phyloP scores from a whole-genome alignment of 345 rosid species.

The Pugionium dolabratum region DNA sequence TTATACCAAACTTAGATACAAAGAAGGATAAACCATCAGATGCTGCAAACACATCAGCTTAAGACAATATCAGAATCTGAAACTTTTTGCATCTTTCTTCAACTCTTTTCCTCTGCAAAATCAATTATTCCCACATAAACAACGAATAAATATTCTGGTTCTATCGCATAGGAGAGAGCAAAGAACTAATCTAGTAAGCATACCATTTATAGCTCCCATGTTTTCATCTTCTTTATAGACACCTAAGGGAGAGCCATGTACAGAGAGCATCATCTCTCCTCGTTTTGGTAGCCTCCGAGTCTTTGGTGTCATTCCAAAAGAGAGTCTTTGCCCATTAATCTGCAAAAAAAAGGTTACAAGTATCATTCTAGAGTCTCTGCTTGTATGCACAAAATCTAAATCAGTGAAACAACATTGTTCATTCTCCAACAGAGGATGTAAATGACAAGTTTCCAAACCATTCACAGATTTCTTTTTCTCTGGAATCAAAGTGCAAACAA shows the following conservation, averaged over 20 bases:
- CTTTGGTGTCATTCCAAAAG: constrained; percentile 94
- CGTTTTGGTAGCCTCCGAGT: constrained; percentile 75
- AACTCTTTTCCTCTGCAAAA: constrained; percentile 38
- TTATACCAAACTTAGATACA: too few relatives aligned
- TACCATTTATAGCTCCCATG: constrained; percentile 91
- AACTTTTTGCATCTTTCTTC: constrained; percentile 33
- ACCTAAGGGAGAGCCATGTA: constrained; percentile 92
- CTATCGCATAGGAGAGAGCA: neutral
- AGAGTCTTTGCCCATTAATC: constrained; percentile 73
- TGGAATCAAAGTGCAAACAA: constrained; percentile 6
- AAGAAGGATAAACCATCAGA: constrained; percentile 4
- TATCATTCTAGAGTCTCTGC: constrained; percentile 13
- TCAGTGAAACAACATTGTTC: constrained; percentile 11
- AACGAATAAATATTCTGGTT: constrained; percentile 14
- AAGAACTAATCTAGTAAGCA: constrained; percentile 1
- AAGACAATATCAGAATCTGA: neutral
- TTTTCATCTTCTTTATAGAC: constrained; percentile 78
- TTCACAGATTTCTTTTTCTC: neutral
- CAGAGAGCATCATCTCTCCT: constrained; percentile 90
- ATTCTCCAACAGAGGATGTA: constrained; percentile 16
- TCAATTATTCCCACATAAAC: constrained; percentile 35
- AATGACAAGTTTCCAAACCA: neutral
- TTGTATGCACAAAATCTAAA: neutral
- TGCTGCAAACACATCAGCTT: constrained; percentile 12
- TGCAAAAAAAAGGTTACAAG: constrained; percentile 32